Evolutionary conservation across 345 rosid species (phyloP).

Genomic region (Xanthoceras sorbifolium): DNA sequence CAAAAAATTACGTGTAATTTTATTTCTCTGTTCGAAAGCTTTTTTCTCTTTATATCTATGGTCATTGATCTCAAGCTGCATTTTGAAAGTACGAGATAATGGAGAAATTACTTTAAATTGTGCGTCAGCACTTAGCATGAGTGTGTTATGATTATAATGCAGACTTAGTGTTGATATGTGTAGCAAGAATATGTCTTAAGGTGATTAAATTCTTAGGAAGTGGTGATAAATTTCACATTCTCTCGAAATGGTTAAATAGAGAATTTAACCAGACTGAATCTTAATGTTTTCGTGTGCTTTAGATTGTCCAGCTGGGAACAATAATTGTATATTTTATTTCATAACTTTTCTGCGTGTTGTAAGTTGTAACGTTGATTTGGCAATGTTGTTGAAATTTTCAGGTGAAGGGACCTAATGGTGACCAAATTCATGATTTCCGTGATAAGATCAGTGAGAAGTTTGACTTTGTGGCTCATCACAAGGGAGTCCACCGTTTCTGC

Average conservation of each 20-base stretch:
- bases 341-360: not conserved
- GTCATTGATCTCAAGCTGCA: not conserved
- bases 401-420: slow-evolving; percentile 69
- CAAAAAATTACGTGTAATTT: not conserved
- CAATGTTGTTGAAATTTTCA: slow-evolving; percentile 26
- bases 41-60: not conserved
- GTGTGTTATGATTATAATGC: not conserved
- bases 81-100: not conserved
- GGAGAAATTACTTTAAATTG: not conserved
- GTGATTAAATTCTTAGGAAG: not conserved
- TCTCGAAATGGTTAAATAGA: not conserved
- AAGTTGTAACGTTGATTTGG: not conserved
- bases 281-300: not conserved
- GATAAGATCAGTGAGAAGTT: slow-evolving; percentile 69
- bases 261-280: not conserved
- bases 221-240: not conserved
- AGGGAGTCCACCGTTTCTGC: slow-evolving; percentile 70
- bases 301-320: not conserved
- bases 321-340: not conserved
- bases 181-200: not conserved
- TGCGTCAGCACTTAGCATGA: too few species aligned
- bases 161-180: not conserved
- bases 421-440: slow-evolving; percentile 58
- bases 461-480: slow-evolving; percentile 57
- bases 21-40: not conserved